phyloP scores from a whole-genome alignment of 148 eudicot species.

The Talinum fruticosum region DNA sequence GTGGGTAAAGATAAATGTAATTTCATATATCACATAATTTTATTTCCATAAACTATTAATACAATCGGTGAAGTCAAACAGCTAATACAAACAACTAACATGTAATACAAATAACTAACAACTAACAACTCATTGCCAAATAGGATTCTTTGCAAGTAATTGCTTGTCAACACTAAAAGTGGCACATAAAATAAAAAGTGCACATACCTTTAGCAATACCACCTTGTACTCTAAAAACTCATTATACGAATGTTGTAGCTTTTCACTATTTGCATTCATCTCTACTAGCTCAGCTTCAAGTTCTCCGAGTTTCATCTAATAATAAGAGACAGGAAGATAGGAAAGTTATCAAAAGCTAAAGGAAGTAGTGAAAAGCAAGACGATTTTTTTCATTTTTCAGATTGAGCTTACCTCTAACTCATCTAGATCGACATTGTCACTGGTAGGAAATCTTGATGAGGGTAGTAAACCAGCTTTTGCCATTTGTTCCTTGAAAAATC shows the following conservation, averaged over 20 bases:
- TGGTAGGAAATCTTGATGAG: slow-evolving; percentile 41
- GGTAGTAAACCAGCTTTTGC: slow-evolving; percentile 53
- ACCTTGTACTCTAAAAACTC: slow-evolving; percentile 82
- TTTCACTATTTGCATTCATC: slow-evolving; percentile 70
- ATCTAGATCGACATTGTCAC: slow-evolving; percentile 45
- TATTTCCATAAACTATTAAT: no score
- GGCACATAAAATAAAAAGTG: not conserved
- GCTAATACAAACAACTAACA: no score
- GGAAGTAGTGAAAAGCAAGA: not conserved
- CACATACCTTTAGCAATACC: slow-evolving; percentile 62
- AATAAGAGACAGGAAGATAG: not conserved
- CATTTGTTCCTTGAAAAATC: slow-evolving; percentile 73
- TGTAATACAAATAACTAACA: no score
- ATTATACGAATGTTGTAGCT: slow-evolving; percentile 58
- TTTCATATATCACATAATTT: no score
- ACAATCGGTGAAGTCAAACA: no score
- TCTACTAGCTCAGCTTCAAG: slow-evolving; percentile 65
- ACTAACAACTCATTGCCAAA: no score
- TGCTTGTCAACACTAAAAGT: not conserved
- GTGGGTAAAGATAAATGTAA: no score
- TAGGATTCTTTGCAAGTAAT: slow-evolving; percentile 3
- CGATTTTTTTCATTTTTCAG: no score
- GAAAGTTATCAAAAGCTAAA: slow-evolving; percentile 7
- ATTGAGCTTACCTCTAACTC: slow-evolving; percentile 57
- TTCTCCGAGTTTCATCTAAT: slow-evolving; percentile 64